Percentiles rank a stretch among this genome's conserved stretches.
These are phyloP conservation scores for Didymella exigua DNA, from an alignment of 2,329 filamentous ascomycete species.

Conservation along the genomic window DNA sequence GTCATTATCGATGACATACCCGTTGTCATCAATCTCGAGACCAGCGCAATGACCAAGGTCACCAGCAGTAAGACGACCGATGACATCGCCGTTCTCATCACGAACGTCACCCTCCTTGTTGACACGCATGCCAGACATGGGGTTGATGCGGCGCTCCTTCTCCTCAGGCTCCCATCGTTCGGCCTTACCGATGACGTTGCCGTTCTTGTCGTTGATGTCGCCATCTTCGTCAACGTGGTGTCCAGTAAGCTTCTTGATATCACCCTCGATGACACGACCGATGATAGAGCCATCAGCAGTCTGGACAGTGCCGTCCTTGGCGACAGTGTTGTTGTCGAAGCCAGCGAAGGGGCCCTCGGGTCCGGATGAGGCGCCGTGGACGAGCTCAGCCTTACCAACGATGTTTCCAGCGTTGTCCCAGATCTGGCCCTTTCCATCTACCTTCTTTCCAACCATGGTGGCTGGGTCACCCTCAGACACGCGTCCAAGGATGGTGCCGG, in stretches of 20 bases:
- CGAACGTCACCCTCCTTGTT: conserved; percentile 61
- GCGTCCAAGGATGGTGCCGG: conserved; percentile 63
- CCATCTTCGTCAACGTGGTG: conserved; percentile 59
- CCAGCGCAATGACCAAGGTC: conserved; percentile 59
- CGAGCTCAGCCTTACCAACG: conserved; percentile 63
- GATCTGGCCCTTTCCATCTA: conserved; percentile 67
- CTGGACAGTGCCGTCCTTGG: conserved; percentile 63
- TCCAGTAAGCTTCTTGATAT: conserved; percentile 58
- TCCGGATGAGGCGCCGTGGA: conserved; percentile 56
- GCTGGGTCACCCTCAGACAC: conserved; percentile 63
- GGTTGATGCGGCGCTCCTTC: conserved; percentile 62
- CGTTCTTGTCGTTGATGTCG: conserved; percentile 60
- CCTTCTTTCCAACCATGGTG: conserved; percentile 64
- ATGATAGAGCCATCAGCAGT: conserved; percentile 55
- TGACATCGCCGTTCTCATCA: conserved; percentile 57
- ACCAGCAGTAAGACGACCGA: conserved; percentile 58
- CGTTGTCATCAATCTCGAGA: conserved; percentile 59
- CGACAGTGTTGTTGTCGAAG: conserved; percentile 62
- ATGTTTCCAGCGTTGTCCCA: conserved; percentile 68
- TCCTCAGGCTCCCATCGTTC: conserved; percentile 60
- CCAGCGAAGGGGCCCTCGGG: conserved; percentile 65
- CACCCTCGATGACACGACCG: conserved; percentile 57
- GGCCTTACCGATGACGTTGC: conserved; percentile 59
- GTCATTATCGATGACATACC: conserved; percentile 59
- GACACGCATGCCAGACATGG: conserved; percentile 62